Evolutionary conservation across 352 stramenopile species (phyloP), one percentile per base, ranked within the genome.

Genomic region (Globisporangium cystogenes): DNA sequence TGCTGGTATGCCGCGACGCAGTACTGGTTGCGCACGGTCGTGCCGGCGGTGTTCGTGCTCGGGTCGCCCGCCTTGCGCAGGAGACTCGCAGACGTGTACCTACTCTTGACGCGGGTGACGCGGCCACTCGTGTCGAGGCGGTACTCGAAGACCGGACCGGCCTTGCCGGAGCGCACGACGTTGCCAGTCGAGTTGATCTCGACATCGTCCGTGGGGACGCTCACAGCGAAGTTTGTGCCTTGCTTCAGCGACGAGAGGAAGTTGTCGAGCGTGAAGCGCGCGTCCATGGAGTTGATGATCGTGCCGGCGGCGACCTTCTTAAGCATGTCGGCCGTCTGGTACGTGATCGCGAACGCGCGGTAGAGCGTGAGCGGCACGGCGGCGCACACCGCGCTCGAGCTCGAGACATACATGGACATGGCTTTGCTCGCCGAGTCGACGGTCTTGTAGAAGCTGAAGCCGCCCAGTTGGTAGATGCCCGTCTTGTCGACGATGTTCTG

Each of bases 201-300:
- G n/a, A 72, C 60, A 18, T 58, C 64, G 35, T 72, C 64, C 2
- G 55, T 72, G 7, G 60, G 60, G 18, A 63, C 47, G 4, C 41
- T 37, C 51, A 72, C 46, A 20, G 29, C 42, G 12, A 48, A 35
- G 26, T 20, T 7, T 27, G 55, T 50, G 31, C 44, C 48, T 12
- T 31, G n/a, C 42, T 58, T 58, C 23, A 63, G 33, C 21, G 64
- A 57, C 37, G 42, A 29, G 27, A 68, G 36, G 40, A 68, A 72
- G 36, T 44, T 44, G 11, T 52, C 41, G 21, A 68, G 60, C 27
- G 64, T 61, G 44, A 68, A 72, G 40, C 57, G 20, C n/a, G 55
- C 56, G 50, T 72, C 64, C 64, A 72, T 72, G n/a, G 60, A 67
- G 43, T 72, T 72, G 56, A 72, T 68, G 33, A 57, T 72, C 60